A percentile compares a stretch with the other conserved stretches of the same genome.
These are phyloP conservation scores for Tripterygium wilfordii DNA, from an alignment of 177 flowering plant genomes.

Conservation along the genomic window DNA sequence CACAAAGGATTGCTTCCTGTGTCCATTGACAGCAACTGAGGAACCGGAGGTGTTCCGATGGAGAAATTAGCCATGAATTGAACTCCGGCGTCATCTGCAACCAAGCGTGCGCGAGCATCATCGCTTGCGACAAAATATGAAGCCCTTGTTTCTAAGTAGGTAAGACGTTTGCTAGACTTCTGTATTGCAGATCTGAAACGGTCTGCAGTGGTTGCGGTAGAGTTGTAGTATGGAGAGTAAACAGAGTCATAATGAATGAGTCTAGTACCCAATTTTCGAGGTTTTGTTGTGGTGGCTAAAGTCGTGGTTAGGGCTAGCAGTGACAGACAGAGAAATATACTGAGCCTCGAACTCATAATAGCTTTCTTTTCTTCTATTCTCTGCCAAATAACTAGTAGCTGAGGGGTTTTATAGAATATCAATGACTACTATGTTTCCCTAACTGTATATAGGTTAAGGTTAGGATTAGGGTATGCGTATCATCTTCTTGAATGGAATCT, in stretches of 20 bases:
- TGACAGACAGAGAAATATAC: too few relatives aligned
- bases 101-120: too few relatives aligned
- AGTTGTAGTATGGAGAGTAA: slow-evolving; percentile 3
- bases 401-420: too few relatives aligned
- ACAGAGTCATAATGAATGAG: slow-evolving; percentile 16
- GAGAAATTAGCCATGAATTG: slow-evolving; percentile 11
- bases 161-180: background rate
- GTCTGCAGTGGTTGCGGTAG: background rate
- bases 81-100: background rate
- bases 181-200: background rate
- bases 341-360: too few relatives aligned
- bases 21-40: slow-evolving; percentile 12
- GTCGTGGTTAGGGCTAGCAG: background rate
- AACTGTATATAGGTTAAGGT: too few relatives aligned
- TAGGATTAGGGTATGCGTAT: too few relatives aligned
- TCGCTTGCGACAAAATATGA: too few relatives aligned
- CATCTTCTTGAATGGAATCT: too few relatives aligned
- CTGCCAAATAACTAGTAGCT: too few relatives aligned
- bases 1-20: slow-evolving; percentile 18
- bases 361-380: too few relatives aligned
- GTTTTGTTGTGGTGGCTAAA: background rate
- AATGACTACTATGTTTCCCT: too few relatives aligned
- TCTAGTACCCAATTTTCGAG: slow-evolving; percentile 3
- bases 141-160: background rate
- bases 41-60: slow-evolving; percentile 16